Base-by-base conservation (phyloP, 106 monocot species). In the Allium fistulosum region DNA sequence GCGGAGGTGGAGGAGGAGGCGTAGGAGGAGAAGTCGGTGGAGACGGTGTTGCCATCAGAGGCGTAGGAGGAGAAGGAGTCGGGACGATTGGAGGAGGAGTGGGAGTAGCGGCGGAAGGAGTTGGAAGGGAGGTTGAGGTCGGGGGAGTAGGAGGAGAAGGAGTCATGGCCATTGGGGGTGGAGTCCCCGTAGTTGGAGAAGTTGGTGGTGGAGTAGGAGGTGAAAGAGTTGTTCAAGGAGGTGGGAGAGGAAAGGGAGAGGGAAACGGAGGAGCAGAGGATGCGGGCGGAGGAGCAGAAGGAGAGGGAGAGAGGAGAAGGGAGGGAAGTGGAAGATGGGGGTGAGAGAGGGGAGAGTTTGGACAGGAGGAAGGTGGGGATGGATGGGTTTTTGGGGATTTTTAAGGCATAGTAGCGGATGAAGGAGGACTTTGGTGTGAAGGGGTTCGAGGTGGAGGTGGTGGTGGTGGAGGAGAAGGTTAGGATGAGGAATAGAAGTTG, bases 21-120 rank as follows among this genome's bases (percentile, higher is more conserved):
- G 74, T 94, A 94, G 18, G 87, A 81, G 46, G 90, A 81, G 84
- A 94, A 94, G 57, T 76, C 71, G 74, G 90, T 80, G 76, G 79
- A 14, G 58, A 84, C 84, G 17, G 90, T 58, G 74, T 90, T 87
- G 10, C 61, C 28, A 45, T 72, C 71, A 1, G 67, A 61, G 51
- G 90, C 82, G 74, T 94, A 94, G 76, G 72, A 78, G 47, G 70
- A 68, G 82, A 94, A 94, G 49, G 80, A 73, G 69, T 66, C 62
- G 37, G 67, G 13, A 12, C 94, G 87, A 57, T 53, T 70, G 64
- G 26, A 37, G 45, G 48, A 59, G 61, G 46, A 70, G 60, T 75
- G 74, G 61, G 80, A 90, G 74, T 94, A 94, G 80, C 81, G 81
- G 84, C 79, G 67, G 87, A 91, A 91, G 57, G 78, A 71, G 74